phyloP scores from a whole-genome alignment of 2,329 filamentous ascomycete genomes.

The Fusarium oligoseptatum region DNA sequence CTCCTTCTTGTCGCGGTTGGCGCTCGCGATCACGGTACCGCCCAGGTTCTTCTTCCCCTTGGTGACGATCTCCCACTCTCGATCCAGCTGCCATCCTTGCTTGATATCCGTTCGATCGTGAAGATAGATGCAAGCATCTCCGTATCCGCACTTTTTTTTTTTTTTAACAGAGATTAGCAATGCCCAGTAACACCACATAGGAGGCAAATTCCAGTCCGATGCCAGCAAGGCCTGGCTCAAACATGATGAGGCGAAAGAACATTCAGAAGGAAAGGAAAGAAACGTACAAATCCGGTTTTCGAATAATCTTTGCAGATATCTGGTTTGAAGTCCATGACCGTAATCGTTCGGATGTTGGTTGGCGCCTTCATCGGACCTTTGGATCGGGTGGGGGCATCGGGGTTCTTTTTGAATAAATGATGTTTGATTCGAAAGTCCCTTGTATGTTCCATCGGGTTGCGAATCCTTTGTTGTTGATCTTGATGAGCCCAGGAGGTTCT shows the following conservation, averaged over 20 bases:
- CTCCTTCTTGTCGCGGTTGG: slow-evolving; percentile 59
- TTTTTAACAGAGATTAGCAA: slow-evolving; percentile 33
- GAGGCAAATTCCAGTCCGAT: slow-evolving; percentile 35
- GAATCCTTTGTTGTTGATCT: slow-evolving; percentile 54
- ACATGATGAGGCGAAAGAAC: slow-evolving; percentile 35
- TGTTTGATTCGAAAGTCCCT: slow-evolving; percentile 78
- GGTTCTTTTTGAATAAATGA: slow-evolving; percentile 87
- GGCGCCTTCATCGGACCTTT: slow-evolving; percentile 91
- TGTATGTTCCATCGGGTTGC: slow-evolving; percentile 77
- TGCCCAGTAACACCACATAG: slow-evolving; percentile 25
- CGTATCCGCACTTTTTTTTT: slow-evolving; percentile 46
- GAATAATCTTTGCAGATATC: slow-evolving; percentile 94
- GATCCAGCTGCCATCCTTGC: slow-evolving; percentile 94
- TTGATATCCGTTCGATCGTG: slow-evolving; percentile 85
- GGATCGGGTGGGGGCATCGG: slow-evolving; percentile 75
- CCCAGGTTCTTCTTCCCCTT: slow-evolving; percentile 75
- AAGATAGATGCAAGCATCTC: slow-evolving; percentile 75
- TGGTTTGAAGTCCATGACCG: slow-evolving; percentile 88
- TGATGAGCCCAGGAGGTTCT: slow-evolving; percentile 72
- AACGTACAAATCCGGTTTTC: slow-evolving; percentile 68
- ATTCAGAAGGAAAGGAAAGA: too few species aligned
- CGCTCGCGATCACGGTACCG: slow-evolving; percentile 73
- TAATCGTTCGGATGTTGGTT: slow-evolving; percentile 91
- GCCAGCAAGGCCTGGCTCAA: slow-evolving; percentile 20
- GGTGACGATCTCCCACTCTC: slow-evolving; percentile 89